A percentile compares a stretch with the other conserved stretches of the same genome.
Conservation (phyloP, 305 asterid species). For the Fraxinus nigra region DNA sequence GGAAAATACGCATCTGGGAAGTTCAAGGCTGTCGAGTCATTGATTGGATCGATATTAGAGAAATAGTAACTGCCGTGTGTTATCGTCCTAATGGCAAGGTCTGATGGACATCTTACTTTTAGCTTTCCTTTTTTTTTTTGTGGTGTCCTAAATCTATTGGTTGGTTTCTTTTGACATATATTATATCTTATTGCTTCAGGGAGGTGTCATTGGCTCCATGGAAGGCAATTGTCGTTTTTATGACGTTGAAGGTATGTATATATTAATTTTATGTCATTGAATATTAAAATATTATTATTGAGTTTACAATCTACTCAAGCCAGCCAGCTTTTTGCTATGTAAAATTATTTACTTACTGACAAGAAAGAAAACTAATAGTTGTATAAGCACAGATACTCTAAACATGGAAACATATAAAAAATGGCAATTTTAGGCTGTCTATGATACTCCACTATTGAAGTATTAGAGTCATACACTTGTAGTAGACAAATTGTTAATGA, state of each 20-base stretch:
- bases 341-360: background rate
- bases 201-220: slow-evolving; percentile 79
- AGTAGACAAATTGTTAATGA: background rate
- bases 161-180: background rate
- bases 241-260: slow-evolving; percentile 48
- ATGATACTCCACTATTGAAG: background rate
- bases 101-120: slow-evolving; percentile 8
- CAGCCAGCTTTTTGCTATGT: background rate
- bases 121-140: background rate
- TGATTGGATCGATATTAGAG: slow-evolving; percentile 75
- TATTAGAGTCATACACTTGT: background rate
- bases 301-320: background rate
- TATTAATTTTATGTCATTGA: background rate
- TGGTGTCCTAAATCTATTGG: background rate
- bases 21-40: slow-evolving; percentile 58
- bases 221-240: slow-evolving; percentile 67
- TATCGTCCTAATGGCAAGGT: slow-evolving; percentile 76
- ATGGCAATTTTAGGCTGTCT: background rate
- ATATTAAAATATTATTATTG: background rate
- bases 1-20: slow-evolving; percentile 76
- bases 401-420: background rate
- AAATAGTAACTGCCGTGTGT: slow-evolving; percentile 66
- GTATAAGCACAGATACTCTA: background rate
- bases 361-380: background rate
- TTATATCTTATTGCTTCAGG: slow-evolving; percentile 37